These are phyloP conservation scores for Populus ilicifolia DNA, from an alignment of 345 rosid species.

Conservation along the genomic window DNA sequence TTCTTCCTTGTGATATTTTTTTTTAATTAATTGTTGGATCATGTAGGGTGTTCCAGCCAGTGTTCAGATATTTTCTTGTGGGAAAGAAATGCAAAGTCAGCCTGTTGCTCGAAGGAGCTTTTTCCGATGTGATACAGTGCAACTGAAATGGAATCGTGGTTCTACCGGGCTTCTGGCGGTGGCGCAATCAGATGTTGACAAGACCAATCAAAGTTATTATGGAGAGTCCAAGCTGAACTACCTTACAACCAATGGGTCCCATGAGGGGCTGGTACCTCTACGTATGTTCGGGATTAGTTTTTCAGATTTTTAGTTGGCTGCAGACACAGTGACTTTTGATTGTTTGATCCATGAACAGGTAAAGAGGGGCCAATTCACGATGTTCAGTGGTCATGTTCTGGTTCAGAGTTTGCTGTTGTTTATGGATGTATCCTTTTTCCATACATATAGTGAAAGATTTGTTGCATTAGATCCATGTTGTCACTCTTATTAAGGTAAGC, in stretches of 20 bases:
- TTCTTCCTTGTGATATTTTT: neutral
- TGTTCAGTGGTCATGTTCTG: conserved; percentile 92
- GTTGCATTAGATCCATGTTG: neutral
- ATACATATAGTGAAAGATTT: neutral
- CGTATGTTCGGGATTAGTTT: conserved; percentile 49
- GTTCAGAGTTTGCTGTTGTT: conserved; percentile 90
- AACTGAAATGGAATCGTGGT: conserved; percentile 74
- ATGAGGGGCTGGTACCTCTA: conserved; percentile 86
- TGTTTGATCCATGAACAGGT: conserved; percentile 47
- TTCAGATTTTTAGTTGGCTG: neutral
- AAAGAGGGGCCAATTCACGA: conserved; percentile 98
- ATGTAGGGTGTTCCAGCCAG: conserved; percentile 86
- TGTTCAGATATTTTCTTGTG: conserved; percentile 80
- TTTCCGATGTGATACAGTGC: conserved; percentile 84
- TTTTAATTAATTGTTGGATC: neutral
- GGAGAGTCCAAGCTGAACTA: conserved; percentile 89
- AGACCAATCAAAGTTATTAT: conserved; percentile 93
- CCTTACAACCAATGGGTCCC: conserved; percentile 76
- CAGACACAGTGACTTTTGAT: conserved; percentile 25
- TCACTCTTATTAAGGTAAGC: neutral
- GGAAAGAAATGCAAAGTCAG: conserved; percentile 60
- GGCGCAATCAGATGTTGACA: conserved; percentile 90
- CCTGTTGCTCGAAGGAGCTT: conserved; percentile 78
- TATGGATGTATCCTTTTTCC: conserved; percentile 91
- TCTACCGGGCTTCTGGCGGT: conserved; percentile 83